Base-by-base conservation (phyloP, 116 monocot species). In the Trichopus zeylanicus region DNA sequence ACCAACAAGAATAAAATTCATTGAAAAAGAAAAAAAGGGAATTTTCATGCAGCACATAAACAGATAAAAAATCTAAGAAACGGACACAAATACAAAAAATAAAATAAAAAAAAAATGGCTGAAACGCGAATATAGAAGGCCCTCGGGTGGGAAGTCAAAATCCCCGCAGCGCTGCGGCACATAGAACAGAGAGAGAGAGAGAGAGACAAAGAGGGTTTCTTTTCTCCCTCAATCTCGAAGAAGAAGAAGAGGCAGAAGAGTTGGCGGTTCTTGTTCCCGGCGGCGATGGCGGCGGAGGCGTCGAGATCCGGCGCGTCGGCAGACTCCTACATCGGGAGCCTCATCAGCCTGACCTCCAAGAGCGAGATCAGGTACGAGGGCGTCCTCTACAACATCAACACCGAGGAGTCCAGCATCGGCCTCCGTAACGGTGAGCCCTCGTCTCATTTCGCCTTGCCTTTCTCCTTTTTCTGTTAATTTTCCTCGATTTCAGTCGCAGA, bases 311-410 rank as follows among this genome's bases (percentile, higher is more conserved):
- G 22, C 15, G 25, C 65, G 1, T 55, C 74, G 23, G 68, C 75
- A 29, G 79, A 89, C 37, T 81, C 84, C 53, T 78, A 78, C 75
- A 73, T 89, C 52, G 89, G 89, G 24, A 84, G 81, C 68, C 35
- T 81, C 53, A 84, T 89, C 67, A 89, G 84, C 55, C 47, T 89
- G 55, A 89, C 81, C 20, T 84, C 89, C 56, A 89, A 85, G 73
- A 73, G 42, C 47, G 89, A 85, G 73, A 85, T 89, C 75, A 75
- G 89, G 21, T 89, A 89, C 71, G 89, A 89, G 68, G 89, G 89
- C 24, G 56, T 84, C 62, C 70, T 89, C 34, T 81, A 65, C 78
- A 78, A 73, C 78, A 81, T 89, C 65, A 81, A 85, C 73, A 81
- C 85, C 26, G 73, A 75, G 18, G 81, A 85, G 47, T 81, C 81